A percentile compares a stretch with the other conserved stretches of the same genome.
phyloP scores from a whole-genome alignment of 1,139 yeast species.

The Pichia sp. region DNA sequence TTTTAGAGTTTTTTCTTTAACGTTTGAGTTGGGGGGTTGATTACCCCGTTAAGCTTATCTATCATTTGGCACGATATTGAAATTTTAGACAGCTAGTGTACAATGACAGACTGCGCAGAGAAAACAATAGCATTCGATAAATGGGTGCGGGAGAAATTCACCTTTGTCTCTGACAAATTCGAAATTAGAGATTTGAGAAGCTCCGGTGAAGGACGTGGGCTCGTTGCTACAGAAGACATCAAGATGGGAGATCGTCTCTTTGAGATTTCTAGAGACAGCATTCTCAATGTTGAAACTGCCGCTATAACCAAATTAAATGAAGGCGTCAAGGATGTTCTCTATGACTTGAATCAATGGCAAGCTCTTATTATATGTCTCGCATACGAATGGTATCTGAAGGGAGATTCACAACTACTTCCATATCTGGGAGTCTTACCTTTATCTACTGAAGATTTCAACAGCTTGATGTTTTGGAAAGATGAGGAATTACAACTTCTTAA shows the following conservation, averaged over 20 bases:
- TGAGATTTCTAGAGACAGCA: slow-evolving; percentile 52
- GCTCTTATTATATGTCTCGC: slow-evolving; percentile 60
- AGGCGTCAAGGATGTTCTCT: slow-evolving; percentile 32
- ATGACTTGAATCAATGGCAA: slow-evolving; percentile 63
- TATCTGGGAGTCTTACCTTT: slow-evolving; percentile 68
- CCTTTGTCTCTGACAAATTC: slow-evolving; percentile 48
- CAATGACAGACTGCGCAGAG: slow-evolving; percentile 20
- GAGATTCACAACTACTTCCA: slow-evolving; percentile 52
- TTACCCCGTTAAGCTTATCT: too few species aligned
- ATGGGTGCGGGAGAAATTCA: slow-evolving; percentile 49
- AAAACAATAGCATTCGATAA: slow-evolving; percentile 34
- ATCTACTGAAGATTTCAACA: slow-evolving; percentile 39
- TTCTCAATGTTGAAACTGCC: slow-evolving; percentile 56
- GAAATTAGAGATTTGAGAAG: slow-evolving; percentile 52
- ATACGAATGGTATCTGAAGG: slow-evolving; percentile 44
- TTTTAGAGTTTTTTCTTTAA: too few species aligned
- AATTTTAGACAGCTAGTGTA: too few species aligned
- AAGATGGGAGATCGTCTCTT: slow-evolving; percentile 54
- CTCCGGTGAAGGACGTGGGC: slow-evolving; percentile 67
- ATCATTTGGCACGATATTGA: too few species aligned
- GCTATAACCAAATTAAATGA: slow-evolving; percentile 33
- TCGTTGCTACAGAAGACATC: slow-evolving; percentile 60
- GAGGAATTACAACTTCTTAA: slow-evolving; percentile 42
- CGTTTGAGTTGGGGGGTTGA: too few species aligned
- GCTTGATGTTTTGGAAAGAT: slow-evolving; percentile 74